These are phyloP conservation scores for Paramecium sexaurelia DNA, from an alignment of 73 alveolate species.

Conservation along the genomic window DNA sequence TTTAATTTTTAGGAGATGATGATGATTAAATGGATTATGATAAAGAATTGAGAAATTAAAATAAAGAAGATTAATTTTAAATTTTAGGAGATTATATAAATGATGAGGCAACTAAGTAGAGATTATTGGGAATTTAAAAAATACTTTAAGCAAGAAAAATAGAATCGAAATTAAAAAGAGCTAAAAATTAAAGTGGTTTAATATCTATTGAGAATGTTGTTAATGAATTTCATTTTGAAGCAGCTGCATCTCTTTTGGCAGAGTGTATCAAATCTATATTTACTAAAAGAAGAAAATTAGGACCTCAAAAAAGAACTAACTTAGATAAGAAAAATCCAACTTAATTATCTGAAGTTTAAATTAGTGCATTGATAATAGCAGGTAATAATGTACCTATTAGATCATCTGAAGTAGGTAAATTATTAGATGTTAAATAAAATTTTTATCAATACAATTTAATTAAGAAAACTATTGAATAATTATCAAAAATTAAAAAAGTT, in stretches of 20 bases:
- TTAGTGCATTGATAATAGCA: conserved; percentile 3
- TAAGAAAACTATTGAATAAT: background rate
- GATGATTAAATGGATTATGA: conserved; percentile 21
- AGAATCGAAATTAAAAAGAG: conserved; percentile 2
- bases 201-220: conserved; percentile 68
- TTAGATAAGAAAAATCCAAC: conserved; percentile 61
- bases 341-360: conserved; percentile 42
- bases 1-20: conserved; percentile 31
- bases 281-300: conserved; percentile 72
- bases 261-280: conserved; percentile 65
- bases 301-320: conserved; percentile 59
- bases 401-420: background rate
- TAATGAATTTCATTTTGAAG: conserved; percentile 69
- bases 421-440: conserved; percentile 34
- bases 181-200: conserved; percentile 53
- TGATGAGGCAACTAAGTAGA: conserved; percentile 40
- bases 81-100: conserved; percentile 5
- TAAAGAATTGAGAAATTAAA: conserved; percentile 15
- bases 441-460: background rate
- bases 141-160: background rate
- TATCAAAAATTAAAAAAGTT: background rate
- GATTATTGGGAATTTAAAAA: conserved; percentile 26
- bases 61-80: conserved; percentile 21
- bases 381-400: conserved; percentile 69
- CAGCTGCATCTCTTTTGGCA: conserved; percentile 60